Base-by-base conservation (phyloP, 1,284 basidiomycete genomes). In the Tausonia pullulans region DNA sequence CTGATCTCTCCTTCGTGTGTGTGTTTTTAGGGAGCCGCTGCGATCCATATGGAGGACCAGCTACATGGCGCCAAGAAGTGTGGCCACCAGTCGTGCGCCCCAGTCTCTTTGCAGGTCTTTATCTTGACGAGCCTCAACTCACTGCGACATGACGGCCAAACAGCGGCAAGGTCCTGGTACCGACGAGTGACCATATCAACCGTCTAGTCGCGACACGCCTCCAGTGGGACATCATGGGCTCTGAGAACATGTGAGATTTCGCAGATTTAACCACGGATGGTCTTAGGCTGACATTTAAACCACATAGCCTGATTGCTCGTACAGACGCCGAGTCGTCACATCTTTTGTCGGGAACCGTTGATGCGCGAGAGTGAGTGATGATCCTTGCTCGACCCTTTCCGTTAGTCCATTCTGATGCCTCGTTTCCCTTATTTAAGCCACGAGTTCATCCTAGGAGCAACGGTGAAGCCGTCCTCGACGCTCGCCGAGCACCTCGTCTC, bases 301-400 rank as follows among this genome's bases (percentile, higher is more conserved):
- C 40, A 48, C 40, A 8, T 7, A 59, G 58, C 56, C 76, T 92
- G 67, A 90, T 95, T 69, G 90, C 91, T 7, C 85, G 91, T 64
- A 95, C 92, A 4, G 92, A 95, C 74, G 87, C 91, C 9, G 91
- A 95, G 77, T 87, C 86, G 13, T 90, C 83, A 54, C 88, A 85
- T 76, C 82, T 96, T 48, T 81, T 96, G 68, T 87, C 87, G 13
- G 87, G 86, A 44, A 90, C 86, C 64, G 81, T 93, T 52, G 92
- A 95, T 72, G 75, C 82, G 61, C 81, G 81, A 45, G 91, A 90
- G 62, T 63, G 14, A 58, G 62, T 43, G 7, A 11, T 56, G 3
- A 27, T 55, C 16, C 5, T n/a, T 46, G 11, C 10, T 7, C 39
- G 14, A 43, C 14, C 11, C 11, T 1, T n/a, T 27, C n/a, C 39